Base-by-base conservation (phyloP, 2,329 filamentous ascomycete species). In the Hirsutella minnesotensis region DNA sequence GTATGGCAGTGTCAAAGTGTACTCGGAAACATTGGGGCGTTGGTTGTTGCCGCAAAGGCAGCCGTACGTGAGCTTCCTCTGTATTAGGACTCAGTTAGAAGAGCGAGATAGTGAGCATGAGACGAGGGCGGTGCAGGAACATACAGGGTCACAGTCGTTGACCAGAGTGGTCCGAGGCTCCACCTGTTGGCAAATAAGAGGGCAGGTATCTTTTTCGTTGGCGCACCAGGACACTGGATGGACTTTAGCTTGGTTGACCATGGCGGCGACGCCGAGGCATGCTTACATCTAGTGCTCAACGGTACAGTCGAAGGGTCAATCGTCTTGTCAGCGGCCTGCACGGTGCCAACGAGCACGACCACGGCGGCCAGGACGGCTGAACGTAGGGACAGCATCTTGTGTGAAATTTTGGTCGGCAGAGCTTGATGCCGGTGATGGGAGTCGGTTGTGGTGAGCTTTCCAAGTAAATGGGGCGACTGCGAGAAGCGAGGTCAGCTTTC, bases 1-100 rank as follows among this genome's bases (percentile, higher is more conserved):
- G 72, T 78, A 90, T 29, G 86, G 85, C 21, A 92, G 69, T 1
- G 85, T 89, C 52, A 86, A 72, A 18, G 80, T 81, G 72, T 83
- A 92, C 63, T 89, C 73, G 55, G 81, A 77, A 39, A 86, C 64
- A 64, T 89, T 88, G 51, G 85, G 85, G 41, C 73, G 64, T 47
- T 72, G 59, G 57, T 76, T 74, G 57, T 83, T 71, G 48, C 72
- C 70, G 67, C 85, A 92, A 52, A 86, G 68, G 61, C 85, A 92
- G 49, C 71, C 68, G 64, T 82, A 90, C n/a, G 66, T 70, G 40
- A 90, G 71, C 18, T 68, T 65, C 41, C 70, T 56, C 76, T 81
- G 43, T 37, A n/a, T 15, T n/a, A 4, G 5, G 9, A n/a, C n/a
- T 35, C 18, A 19, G 21, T 45, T 22, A 42, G 33, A 35, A 19